These are phyloP conservation scores for Talaromyces sp. DNA, from an alignment of 2,329 filamentous ascomycete genomes.

Conservation along the genomic window DNA sequence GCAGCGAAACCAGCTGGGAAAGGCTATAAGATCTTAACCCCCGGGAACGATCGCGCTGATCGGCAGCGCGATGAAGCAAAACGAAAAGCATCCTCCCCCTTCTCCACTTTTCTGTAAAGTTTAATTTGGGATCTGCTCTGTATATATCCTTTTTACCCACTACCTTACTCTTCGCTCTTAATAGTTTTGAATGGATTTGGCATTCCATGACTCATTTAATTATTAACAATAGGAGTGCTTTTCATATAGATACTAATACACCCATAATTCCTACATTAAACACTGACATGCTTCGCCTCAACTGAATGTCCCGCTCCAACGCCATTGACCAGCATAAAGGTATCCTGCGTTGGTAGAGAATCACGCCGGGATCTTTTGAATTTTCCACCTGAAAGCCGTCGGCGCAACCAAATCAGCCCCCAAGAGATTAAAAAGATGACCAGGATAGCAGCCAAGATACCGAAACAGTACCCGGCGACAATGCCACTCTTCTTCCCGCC, in stretches of 20 bases:
- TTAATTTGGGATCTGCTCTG: conserved; percentile 6
- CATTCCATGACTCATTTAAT: conserved; percentile 3
- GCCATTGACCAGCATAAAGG: neutral
- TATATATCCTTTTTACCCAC: conserved; percentile 17
- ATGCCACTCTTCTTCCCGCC: conserved; percentile 51
- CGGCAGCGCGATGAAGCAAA: neutral
- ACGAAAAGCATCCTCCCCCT: neutral
- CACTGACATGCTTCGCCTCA: neutral
- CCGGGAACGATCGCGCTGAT: neutral
- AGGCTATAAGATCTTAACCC: conserved; percentile 24
- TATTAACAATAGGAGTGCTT: too few species aligned
- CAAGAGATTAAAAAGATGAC: conserved; percentile 58
- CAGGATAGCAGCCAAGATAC: conserved; percentile 58
- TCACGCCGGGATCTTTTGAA: conserved; percentile 30
- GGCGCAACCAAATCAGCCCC: conserved; percentile 57
- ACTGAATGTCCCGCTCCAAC: neutral
- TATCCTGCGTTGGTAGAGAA: neutral
- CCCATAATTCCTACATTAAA: conserved; percentile 1
- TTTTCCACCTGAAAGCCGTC: conserved; percentile 45
- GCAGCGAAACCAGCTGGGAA: conserved; percentile 42
- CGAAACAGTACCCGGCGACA: conserved; percentile 66
- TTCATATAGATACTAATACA: neutral
- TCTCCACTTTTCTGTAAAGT: conserved; percentile 2
- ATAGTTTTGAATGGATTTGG: conserved; percentile 6
- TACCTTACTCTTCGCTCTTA: conserved; percentile 11